Evolutionary conservation across 1,284 basidiomycete species (phyloP).

Genomic region (Puccinia coronata): DNA sequence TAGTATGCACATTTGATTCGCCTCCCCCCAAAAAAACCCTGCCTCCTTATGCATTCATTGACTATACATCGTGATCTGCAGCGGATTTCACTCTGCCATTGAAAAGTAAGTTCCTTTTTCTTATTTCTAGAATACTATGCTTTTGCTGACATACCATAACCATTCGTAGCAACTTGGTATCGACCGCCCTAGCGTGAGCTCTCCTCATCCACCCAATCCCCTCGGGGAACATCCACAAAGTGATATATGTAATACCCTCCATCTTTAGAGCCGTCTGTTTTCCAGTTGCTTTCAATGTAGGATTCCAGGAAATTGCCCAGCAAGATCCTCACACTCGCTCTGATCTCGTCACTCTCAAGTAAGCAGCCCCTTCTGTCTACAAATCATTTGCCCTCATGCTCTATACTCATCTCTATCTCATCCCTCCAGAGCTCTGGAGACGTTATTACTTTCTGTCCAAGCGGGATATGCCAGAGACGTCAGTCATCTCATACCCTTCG

Average conservation of each 20-base stretch:
- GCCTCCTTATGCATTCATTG: neutral
- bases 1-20: neutral
- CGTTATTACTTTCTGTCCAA: constrained; percentile 32
- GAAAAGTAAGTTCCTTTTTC: constrained; percentile 23
- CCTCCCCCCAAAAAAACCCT: too few species aligned
- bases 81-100: constrained; percentile 41
- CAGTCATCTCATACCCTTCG: neutral
- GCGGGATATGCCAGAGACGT: constrained; percentile 44
- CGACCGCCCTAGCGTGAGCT: constrained; percentile 44
- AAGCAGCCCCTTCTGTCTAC: neutral
- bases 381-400: too few species aligned
- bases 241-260: neutral
- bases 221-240: neutral
- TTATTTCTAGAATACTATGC: neutral
- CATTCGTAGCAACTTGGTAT: constrained; percentile 31
- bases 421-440: constrained; percentile 36
- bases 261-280: constrained; percentile 31
- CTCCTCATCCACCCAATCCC: neutral
- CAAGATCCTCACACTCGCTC: constrained; percentile 26
- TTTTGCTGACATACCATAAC: neutral
- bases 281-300: constrained; percentile 46
- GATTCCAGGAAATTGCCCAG: constrained; percentile 36
- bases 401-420: neutral
- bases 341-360: constrained; percentile 39
- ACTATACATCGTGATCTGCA: neutral